Percentiles rank a stretch among this genome's conserved stretches.
phyloP scores from a whole-genome alignment of 495 filamentous ascomycete species.

The Aspergillus sclerotioniger region DNA sequence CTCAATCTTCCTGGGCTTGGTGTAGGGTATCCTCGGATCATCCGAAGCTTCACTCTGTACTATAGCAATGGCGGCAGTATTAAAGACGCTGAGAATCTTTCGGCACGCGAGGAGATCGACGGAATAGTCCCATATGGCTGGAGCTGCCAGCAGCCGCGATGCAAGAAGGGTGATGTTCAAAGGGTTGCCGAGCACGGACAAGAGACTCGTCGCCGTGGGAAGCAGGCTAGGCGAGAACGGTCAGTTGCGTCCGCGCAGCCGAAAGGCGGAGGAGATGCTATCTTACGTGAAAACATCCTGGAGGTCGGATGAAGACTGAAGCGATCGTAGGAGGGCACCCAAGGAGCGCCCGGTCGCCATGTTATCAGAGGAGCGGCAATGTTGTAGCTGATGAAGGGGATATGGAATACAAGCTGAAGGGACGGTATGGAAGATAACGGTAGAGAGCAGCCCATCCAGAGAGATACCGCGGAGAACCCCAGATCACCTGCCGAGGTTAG shows the following conservation, averaged over 20 bases:
- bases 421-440: neutral
- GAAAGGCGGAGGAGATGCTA: conserved; percentile 4
- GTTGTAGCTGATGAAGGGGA: neutral
- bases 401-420: conserved; percentile 6
- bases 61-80: conserved; percentile 71
- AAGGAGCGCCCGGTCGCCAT: conserved; percentile 54
- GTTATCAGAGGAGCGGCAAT: conserved; percentile 1
- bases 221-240: conserved; percentile 56
- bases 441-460: conserved; percentile 6
- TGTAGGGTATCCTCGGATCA: conserved; percentile 36
- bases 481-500: conserved; percentile 43
- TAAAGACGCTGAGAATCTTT: conserved; percentile 82
- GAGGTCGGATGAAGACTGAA: conserved; percentile 46
- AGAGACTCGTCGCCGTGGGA: conserved; percentile 74
- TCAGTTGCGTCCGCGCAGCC: conserved; percentile 16
- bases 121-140: conserved; percentile 77
- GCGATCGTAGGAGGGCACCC: conserved; percentile 50
- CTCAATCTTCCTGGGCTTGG: conserved; percentile 48
- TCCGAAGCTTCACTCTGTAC: conserved; percentile 53
- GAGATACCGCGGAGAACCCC: conserved; percentile 34
- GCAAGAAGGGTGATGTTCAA: conserved; percentile 87
- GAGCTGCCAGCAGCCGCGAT: conserved; percentile 82
- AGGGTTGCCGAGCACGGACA: conserved; percentile 83
- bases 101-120: conserved; percentile 71
- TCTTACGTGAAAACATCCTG: conserved; percentile 58